These are phyloP conservation scores for Linum usitatissimum DNA, from an alignment of 345 rosid species.

Conservation along the genomic window DNA sequence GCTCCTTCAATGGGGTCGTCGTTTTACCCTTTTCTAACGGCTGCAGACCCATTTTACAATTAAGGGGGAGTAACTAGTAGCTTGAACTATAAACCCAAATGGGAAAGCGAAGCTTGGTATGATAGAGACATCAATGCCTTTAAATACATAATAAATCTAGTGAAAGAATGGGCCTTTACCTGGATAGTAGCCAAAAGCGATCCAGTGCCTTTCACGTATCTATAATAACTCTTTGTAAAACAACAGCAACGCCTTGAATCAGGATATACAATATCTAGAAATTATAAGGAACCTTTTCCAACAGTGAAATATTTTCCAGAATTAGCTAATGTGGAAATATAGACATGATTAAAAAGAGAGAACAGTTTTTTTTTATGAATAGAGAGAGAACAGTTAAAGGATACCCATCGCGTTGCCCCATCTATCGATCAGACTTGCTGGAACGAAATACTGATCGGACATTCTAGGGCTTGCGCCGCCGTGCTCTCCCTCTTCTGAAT, in stretches of 20 bases:
- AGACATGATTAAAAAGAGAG: constrained; percentile 10
- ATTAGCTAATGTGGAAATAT: constrained; percentile 2
- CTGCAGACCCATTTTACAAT: constrained; percentile 32
- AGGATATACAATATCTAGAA: constrained; percentile 68
- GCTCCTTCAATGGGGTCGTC: constrained; percentile 51
- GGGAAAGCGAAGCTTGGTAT: too few relatives aligned
- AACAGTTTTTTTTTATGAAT: too few relatives aligned
- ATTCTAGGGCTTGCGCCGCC: constrained; percentile 23
- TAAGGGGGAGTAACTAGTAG: not conserved
- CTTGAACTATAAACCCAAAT: too few relatives aligned
- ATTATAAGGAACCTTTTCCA: constrained; percentile 15
- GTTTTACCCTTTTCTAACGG: constrained; percentile 45
- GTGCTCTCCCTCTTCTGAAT: constrained; percentile 23
- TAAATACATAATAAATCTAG: not conserved
- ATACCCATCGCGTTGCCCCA: constrained; percentile 99
- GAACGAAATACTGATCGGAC: constrained; percentile 53
- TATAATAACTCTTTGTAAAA: constrained; percentile 88
- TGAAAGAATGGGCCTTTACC: constrained; percentile 29
- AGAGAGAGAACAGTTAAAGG: constrained; percentile 26
- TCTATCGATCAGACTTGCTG: constrained; percentile 62
- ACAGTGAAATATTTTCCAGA: not conserved
- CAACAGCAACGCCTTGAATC: constrained; percentile 92
- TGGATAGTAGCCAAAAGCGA: constrained; percentile 74
- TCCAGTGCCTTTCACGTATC: constrained; percentile 91
- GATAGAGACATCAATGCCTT: too few relatives aligned